Percentiles rank a stretch among this genome's conserved stretches.
Conservation (phyloP, 2,329 filamentous ascomycete species). For the Microthyrium microscopicum region DNA sequence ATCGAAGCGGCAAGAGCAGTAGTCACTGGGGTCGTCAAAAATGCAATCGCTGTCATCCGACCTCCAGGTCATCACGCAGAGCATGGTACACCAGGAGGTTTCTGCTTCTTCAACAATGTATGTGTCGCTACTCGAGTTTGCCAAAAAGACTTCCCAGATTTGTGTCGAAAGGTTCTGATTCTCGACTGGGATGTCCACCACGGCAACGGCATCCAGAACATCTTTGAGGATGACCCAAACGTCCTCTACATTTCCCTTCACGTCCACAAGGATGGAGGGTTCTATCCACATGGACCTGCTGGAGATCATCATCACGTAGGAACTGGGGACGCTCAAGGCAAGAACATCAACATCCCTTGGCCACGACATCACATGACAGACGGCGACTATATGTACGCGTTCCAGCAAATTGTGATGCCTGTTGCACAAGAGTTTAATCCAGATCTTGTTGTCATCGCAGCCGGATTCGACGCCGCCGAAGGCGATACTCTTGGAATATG, state of each 20-base stretch:
- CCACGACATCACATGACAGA: constrained; percentile 68
- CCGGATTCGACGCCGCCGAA: constrained; percentile 88
- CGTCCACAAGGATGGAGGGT: constrained; percentile 65
- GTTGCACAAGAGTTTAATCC: constrained; percentile 87
- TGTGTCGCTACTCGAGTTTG: constrained; percentile 82
- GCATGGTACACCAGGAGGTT: constrained; percentile 70
- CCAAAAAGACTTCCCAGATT: constrained; percentile 61
- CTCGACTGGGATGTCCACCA: constrained; percentile 75
- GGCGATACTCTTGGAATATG: constrained; percentile 88
- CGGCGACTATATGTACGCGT: constrained; percentile 90
- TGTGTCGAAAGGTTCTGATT: constrained; percentile 77
- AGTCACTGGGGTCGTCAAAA: constrained; percentile 67
- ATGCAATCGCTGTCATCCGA: constrained; percentile 86
- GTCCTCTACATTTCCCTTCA: constrained; percentile 92
- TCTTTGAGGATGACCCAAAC: constrained; percentile 89
- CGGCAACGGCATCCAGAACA: constrained; percentile 88
- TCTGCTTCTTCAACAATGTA: constrained; percentile 97
- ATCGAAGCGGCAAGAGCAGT: constrained; percentile 95
- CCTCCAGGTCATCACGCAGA: constrained; percentile 95
- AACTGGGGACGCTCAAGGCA: constrained; percentile 38
- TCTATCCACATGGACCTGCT: constrained; percentile 56
- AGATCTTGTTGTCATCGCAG: constrained; percentile 86
- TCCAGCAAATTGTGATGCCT: constrained; percentile 92
- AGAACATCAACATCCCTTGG: constrained; percentile 56
- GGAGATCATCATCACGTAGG: constrained; percentile 45